These are phyloP conservation scores for Cylindrotheca closterium DNA, from an alignment of 108 stramenopile species.

Conservation along the genomic window DNA sequence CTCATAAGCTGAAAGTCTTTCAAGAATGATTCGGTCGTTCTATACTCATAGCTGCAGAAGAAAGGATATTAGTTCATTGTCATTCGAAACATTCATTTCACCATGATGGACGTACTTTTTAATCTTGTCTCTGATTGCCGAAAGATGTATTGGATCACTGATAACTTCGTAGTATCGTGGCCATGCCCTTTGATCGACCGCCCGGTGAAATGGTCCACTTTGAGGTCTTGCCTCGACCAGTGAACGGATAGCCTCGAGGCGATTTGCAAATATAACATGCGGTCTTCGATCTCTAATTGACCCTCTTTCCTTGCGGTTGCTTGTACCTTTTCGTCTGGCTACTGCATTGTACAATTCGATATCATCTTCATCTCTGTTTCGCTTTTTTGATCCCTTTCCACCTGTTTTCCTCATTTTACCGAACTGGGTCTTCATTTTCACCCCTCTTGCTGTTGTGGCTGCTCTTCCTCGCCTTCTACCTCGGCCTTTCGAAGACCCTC, in stretches of 20 bases:
- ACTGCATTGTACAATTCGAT: slow-evolving; percentile 58
- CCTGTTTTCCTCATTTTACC: slow-evolving; percentile 45
- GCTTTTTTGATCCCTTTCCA: slow-evolving; percentile 66
- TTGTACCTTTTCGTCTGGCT: slow-evolving; percentile 61
- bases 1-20: slow-evolving; percentile 85
- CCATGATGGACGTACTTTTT: slow-evolving; percentile 37
- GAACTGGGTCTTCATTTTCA: slow-evolving; percentile 34
- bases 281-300: slow-evolving; percentile 78
- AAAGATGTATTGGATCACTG: slow-evolving; percentile 76
- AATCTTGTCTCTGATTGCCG: slow-evolving; percentile 78
- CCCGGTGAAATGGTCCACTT: slow-evolving; percentile 66
- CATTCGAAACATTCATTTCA: background rate
- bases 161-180: slow-evolving; percentile 83
- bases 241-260: slow-evolving; percentile 70
- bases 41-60: slow-evolving; percentile 57
- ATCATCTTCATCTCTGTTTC: slow-evolving; percentile 72
- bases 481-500: slow-evolving; percentile 20
- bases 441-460: slow-evolving; percentile 9
- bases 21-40: slow-evolving; percentile 64
- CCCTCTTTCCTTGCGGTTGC: slow-evolving; percentile 79
- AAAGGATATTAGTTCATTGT: slow-evolving; percentile 1
- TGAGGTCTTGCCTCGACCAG: slow-evolving; percentile 62
- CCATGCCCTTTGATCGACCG: slow-evolving; percentile 49
- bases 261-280: slow-evolving; percentile 79
- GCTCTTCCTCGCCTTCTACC: slow-evolving; percentile 16